Evolutionary conservation across 2,329 filamentous ascomycete species (phyloP), one percentile per base, ranked within the genome.

Genomic region (Beauveria pseudobassiana): DNA sequence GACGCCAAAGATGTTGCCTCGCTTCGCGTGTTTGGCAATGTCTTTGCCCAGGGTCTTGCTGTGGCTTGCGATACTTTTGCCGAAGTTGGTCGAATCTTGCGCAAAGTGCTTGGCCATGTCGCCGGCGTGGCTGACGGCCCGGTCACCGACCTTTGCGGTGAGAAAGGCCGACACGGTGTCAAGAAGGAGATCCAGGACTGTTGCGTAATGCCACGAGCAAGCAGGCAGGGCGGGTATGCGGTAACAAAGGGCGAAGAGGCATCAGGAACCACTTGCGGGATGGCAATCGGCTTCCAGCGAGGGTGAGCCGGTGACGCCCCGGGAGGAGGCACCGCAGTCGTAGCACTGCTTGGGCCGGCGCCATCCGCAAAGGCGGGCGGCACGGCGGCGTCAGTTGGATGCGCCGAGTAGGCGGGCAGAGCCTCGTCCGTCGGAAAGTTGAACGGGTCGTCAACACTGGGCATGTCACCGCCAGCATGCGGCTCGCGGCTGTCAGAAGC

Each of bases 91-190:
- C 12, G 70, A 81, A 64, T 69, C 70, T 14, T 71, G 64, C 57
- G 73, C 67, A 1, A 80, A 53, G 24, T 72, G 66, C 42, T 70
- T 70, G 8, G 70, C 77, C 16, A 78, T 66, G 53, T 79, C 77
- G 38, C 70, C 73, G 1, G 76, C 77, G 63, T 79, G 78, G 34
- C 71, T 72, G 20, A 79, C 62, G 6, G 78, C 78, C 3, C 76
- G 73, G 55, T 77, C 74, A 0, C 76, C 75, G 0, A 80, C 76
- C 22, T 73, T 78, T 55, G 78, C 78, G 0, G 74, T 72, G 6
- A 81, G 71, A 62, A 81, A 80, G 1, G 76, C 78, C 0, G 78
- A 80, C 2, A 78, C 67, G 8, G 78, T 79, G 20, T 71, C 1
- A 76, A 59, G 18, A 76, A 75, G 0, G 74, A 71, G 9, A 59